These are phyloP conservation scores for Larix kaempferi DNA, from an alignment of 75 land plant genomes.

Conservation along the genomic window DNA sequence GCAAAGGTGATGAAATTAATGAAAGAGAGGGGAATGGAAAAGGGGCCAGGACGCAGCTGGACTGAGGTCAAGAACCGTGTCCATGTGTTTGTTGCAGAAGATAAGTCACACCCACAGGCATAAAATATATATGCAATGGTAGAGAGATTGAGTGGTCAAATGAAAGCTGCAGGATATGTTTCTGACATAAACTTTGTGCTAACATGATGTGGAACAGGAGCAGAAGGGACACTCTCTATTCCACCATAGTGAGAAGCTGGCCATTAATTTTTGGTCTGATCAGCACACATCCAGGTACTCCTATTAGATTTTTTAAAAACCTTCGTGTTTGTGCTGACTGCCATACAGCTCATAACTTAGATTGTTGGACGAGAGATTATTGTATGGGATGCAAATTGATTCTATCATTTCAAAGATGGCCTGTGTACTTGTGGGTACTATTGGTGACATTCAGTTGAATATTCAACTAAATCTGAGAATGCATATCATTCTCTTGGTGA, in stretches of 20 bases:
- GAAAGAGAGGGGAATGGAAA: constrained; percentile 40
- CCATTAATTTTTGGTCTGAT: too few relatives aligned
- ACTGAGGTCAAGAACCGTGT: constrained; percentile 49
- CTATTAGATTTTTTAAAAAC: too few relatives aligned
- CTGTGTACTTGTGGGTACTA: too few relatives aligned
- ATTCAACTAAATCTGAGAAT: too few relatives aligned
- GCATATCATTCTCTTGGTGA: too few relatives aligned
- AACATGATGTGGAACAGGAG: constrained; percentile 14
- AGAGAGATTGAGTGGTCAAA: constrained; percentile 32
- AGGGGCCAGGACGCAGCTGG: constrained; percentile 76
- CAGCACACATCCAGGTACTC: too few relatives aligned
- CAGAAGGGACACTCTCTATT: not conserved
- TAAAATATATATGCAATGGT: constrained; percentile 49
- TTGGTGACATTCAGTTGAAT: too few relatives aligned
- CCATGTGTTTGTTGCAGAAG: constrained; percentile 52
- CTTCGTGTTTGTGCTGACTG: too few relatives aligned
- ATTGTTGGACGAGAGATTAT: too few relatives aligned
- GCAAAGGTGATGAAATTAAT: constrained; percentile 44
- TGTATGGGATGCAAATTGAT: too few relatives aligned
- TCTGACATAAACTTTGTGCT: constrained; percentile 14
- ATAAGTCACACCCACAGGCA: constrained; percentile 47
- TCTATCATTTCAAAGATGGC: too few relatives aligned
- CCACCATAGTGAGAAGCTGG: constrained; percentile 7
- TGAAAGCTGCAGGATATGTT: constrained; percentile 40
- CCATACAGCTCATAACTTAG: too few relatives aligned